phyloP scores from a whole-genome alignment of 2,329 filamentous ascomycete species.

The Onygenales sp. region DNA sequence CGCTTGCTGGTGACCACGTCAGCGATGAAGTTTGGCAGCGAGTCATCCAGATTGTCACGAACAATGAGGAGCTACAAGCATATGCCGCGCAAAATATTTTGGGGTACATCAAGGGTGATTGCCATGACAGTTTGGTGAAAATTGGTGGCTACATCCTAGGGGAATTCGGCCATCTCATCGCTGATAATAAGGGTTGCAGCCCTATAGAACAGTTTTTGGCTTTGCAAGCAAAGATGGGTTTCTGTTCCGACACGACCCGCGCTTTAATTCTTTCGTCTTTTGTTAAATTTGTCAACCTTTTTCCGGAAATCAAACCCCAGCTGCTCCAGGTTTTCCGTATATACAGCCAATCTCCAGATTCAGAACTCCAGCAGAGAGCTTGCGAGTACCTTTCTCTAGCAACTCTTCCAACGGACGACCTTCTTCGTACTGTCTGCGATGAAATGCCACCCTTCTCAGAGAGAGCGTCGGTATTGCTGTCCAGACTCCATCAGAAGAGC shows the following conservation, averaged over 20 bases:
- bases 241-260: slow-evolving; percentile 77
- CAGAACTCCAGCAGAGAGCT: slow-evolving; percentile 89
- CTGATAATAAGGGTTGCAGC: slow-evolving; percentile 82
- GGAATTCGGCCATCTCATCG: slow-evolving; percentile 93
- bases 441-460: slow-evolving; percentile 99
- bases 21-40: slow-evolving; percentile 99
- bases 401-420: slow-evolving; percentile 76
- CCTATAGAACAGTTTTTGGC: slow-evolving; percentile 96
- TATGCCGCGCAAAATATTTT: slow-evolving; percentile 92
- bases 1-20: slow-evolving; percentile 95
- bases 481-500: slow-evolving; percentile 88
- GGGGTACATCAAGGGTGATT: slow-evolving; percentile 85
- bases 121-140: slow-evolving; percentile 94
- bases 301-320: slow-evolving; percentile 96
- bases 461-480: slow-evolving; percentile 81
- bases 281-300: slow-evolving; percentile 95
- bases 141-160: slow-evolving; percentile 94
- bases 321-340: slow-evolving; percentile 80
- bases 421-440: slow-evolving; percentile 87
- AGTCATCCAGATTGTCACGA: slow-evolving; percentile 97
- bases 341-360: slow-evolving; percentile 90
- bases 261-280: slow-evolving; percentile 94
- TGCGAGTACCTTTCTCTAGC: slow-evolving; percentile 89
- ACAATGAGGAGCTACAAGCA: slow-evolving; percentile 95
- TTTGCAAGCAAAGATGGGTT: slow-evolving; percentile 78